Percentiles rank a stretch among this genome's conserved stretches.
phyloP scores from a whole-genome alignment of 2,329 filamentous ascomycete genomes.

The Neopestalotiopsis rosae region DNA sequence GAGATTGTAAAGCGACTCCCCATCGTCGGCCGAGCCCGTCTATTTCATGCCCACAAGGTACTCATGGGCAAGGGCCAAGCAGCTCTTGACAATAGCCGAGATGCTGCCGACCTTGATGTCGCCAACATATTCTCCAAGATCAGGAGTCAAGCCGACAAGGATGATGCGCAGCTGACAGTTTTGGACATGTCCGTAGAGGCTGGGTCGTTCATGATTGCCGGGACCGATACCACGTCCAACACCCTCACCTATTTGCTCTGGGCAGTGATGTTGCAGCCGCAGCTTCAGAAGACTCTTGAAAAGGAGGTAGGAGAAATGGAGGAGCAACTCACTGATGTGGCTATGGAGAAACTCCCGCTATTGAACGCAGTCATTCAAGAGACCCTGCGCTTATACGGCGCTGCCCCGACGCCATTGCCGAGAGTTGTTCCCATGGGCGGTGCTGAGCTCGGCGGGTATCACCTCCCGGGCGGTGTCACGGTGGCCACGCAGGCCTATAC shows the following conservation, averaged over 20 bases:
- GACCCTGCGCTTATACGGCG: background rate
- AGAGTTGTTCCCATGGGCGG: background rate
- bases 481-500: background rate
- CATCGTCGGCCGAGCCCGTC: background rate
- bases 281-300: conserved; percentile 27
- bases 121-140: background rate
- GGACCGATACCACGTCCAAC: conserved; percentile 57
- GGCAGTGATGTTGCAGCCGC: conserved; percentile 38
- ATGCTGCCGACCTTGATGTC: background rate
- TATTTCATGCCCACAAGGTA: background rate
- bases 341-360: background rate
- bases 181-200: conserved; percentile 38
- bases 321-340: background rate
- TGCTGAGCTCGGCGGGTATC: background rate
- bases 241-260: conserved; percentile 53
- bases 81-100: background rate
- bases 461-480: background rate
- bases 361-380: conserved; percentile 2
- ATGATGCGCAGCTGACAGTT: background rate
- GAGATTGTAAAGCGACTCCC: background rate
- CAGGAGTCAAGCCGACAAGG: background rate
- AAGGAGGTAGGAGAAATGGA: background rate
- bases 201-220: conserved; percentile 52
- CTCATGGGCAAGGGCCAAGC: background rate
- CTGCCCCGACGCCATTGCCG: background rate